A percentile compares a stretch with the other conserved stretches of the same genome.
These are phyloP conservation scores for Thraustotheca clavata DNA, from an alignment of 352 stramenopile genomes.

Conservation along the genomic window DNA sequence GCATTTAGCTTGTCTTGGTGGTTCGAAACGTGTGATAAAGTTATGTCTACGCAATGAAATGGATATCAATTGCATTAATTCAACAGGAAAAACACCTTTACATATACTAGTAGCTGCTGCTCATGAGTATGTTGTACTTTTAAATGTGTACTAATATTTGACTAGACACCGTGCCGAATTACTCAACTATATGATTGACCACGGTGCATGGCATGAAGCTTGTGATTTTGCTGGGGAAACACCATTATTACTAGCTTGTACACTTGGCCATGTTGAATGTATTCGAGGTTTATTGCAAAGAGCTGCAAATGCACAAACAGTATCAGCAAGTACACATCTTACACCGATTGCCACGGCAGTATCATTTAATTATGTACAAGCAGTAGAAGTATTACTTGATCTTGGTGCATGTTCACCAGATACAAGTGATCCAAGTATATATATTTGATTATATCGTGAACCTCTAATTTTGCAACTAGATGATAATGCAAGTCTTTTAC, in stretches of 20 bases:
- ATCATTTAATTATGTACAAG: constrained; percentile 46
- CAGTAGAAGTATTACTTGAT: constrained; percentile 42
- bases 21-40: constrained; percentile 73
- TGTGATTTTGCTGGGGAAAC: constrained; percentile 53
- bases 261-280: constrained; percentile 48
- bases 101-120: constrained; percentile 51
- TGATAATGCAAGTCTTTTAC: constrained; percentile 44
- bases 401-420: neutral
- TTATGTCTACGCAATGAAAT: constrained; percentile 67
- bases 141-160: neutral
- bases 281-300: constrained; percentile 63
- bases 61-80: constrained; percentile 60
- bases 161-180: constrained; percentile 37
- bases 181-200: constrained; percentile 77
- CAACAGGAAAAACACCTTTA: constrained; percentile 45
- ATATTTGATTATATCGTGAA: constrained; percentile 17
- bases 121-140: neutral
- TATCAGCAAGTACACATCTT: constrained; percentile 28
- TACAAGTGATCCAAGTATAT: constrained; percentile 1
- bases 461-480: no score
- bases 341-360: constrained; percentile 48
- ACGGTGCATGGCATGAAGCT: constrained; percentile 73
- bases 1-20: constrained; percentile 51
- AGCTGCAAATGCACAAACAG: constrained; percentile 42
- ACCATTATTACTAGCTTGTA: constrained; percentile 46